These are phyloP conservation scores for Citrus hindsii DNA, from an alignment of 345 rosid genomes.

Conservation along the genomic window DNA sequence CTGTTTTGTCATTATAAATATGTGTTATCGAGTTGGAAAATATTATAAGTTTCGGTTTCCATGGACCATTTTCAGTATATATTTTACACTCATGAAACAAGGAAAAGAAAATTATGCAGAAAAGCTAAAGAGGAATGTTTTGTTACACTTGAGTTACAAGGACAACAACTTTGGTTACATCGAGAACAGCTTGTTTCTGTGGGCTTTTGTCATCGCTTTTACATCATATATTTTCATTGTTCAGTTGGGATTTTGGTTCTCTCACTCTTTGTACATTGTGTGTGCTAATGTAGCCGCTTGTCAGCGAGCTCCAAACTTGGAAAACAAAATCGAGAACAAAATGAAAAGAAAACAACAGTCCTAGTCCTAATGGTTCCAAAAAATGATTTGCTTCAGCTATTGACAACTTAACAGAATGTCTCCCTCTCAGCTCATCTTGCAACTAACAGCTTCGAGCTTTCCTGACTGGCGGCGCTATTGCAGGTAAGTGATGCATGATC, in stretches of 20 bases:
- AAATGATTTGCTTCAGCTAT: conserved; percentile 1
- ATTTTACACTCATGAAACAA: too few species aligned
- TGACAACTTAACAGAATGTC: not conserved
- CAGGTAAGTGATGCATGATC: not conserved
- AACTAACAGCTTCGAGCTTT: conserved; percentile 7
- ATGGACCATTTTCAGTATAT: too few species aligned
- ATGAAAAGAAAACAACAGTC: not conserved
- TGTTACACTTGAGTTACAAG: too few species aligned
- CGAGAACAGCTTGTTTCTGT: not conserved
- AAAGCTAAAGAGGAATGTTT: too few species aligned
- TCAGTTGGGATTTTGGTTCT: not conserved
- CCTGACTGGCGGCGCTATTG: not conserved
- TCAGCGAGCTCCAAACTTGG: conserved; percentile 1
- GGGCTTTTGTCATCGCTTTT: conserved; percentile 5
- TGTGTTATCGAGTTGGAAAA: too few species aligned
- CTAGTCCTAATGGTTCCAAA: not conserved
- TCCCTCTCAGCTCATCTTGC: not conserved
- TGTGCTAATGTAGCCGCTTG: not conserved
- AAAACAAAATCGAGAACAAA: not conserved
- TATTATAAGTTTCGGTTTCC: too few species aligned
- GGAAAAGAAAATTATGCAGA: too few species aligned
- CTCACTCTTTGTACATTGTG: conserved; percentile 13
- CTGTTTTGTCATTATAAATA: too few species aligned
- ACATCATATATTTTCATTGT: not conserved
- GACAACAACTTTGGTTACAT: not conserved